A percentile compares a stretch with the other conserved stretches of the same genome.
Conservation (phyloP, 2,329 filamentous ascomycete genomes). For the Diaporthe destruens region DNA sequence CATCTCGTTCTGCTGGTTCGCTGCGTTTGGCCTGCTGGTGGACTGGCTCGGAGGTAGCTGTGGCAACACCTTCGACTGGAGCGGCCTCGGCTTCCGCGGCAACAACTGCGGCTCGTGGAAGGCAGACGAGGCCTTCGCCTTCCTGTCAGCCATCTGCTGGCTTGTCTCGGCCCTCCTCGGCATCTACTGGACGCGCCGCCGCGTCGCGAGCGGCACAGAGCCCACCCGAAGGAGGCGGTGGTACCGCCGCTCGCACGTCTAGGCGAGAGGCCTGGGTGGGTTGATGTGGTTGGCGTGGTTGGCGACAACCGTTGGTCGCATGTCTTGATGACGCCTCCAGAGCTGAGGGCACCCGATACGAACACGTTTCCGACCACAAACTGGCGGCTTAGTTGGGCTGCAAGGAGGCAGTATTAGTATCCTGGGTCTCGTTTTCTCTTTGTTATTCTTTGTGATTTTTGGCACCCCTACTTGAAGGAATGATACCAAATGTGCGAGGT, state of each 20-base stretch:
- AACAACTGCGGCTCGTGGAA: conserved; percentile 76
- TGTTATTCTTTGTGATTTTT: not conserved
- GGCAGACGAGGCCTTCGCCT: conserved; percentile 77
- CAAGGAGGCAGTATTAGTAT: not conserved
- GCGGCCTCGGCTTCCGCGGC: conserved; percentile 61
- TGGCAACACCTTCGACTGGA: conserved; percentile 72
- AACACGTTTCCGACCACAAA: not conserved
- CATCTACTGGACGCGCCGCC: conserved; percentile 65
- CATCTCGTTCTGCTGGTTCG: conserved; percentile 78
- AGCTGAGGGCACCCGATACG: not conserved
- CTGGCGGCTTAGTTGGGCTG: not conserved
- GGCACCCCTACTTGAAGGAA: not conserved
- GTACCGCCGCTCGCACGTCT: conserved; percentile 57
- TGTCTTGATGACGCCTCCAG: not conserved
- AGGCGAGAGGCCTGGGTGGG: conserved; percentile 41
- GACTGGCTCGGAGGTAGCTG: conserved; percentile 64
- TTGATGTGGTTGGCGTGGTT: not conserved
- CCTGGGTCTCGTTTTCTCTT: not conserved
- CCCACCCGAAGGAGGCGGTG: conserved; percentile 54
- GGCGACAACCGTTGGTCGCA: not conserved
- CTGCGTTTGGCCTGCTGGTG: conserved; percentile 75
- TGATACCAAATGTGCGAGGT: not conserved
- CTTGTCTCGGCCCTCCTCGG: conserved; percentile 72
- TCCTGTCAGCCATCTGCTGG: conserved; percentile 79
- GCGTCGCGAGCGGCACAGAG: conserved; percentile 48